These are phyloP conservation scores for Noccaea bulbosa DNA, from an alignment of 345 rosid species.

Conservation along the genomic window DNA sequence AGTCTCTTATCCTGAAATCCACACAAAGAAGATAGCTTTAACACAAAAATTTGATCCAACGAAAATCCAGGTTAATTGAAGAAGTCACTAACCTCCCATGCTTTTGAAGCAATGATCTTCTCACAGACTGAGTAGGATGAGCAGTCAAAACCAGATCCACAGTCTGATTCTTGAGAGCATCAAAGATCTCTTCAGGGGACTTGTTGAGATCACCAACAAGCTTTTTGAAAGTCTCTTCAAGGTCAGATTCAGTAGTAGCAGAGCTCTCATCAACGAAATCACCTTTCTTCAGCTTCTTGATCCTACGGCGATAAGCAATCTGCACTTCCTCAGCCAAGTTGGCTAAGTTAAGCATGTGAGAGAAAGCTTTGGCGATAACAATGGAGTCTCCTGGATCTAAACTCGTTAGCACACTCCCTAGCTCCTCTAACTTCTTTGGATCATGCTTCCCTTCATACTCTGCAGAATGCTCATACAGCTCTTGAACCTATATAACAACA, in stretches of 20 bases:
- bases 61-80: not conserved
- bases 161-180: conserved; percentile 94
- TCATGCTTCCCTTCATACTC: conserved; percentile 87
- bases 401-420: conserved; percentile 77
- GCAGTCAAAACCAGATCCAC: conserved; percentile 98
- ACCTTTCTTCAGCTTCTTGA: conserved; percentile 83
- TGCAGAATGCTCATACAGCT: conserved; percentile 90
- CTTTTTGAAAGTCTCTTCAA: conserved; percentile 88
- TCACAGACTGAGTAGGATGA: conserved; percentile 96
- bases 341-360: conserved; percentile 96
- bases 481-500: conserved; percentile 73
- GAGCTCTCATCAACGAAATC: conserved; percentile 81
- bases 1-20: conserved; percentile 72
- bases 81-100: conserved; percentile 67
- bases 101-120: conserved; percentile 95
- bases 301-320: conserved; percentile 82
- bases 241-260: conserved; percentile 92
- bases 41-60: conserved; percentile 3
- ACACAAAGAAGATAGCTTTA: conserved; percentile 22
- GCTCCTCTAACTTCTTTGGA: conserved; percentile 80
- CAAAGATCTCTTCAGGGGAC: conserved; percentile 91
- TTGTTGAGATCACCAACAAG: conserved; percentile 81
- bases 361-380: conserved; percentile 80
- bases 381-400: conserved; percentile 96
- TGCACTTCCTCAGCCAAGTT: conserved; percentile 98